Percentiles rank a stretch among this genome's conserved stretches.
phyloP scores from a whole-genome alignment of 106 monocot genomes.

The Dioscorea zingiberensis region DNA sequence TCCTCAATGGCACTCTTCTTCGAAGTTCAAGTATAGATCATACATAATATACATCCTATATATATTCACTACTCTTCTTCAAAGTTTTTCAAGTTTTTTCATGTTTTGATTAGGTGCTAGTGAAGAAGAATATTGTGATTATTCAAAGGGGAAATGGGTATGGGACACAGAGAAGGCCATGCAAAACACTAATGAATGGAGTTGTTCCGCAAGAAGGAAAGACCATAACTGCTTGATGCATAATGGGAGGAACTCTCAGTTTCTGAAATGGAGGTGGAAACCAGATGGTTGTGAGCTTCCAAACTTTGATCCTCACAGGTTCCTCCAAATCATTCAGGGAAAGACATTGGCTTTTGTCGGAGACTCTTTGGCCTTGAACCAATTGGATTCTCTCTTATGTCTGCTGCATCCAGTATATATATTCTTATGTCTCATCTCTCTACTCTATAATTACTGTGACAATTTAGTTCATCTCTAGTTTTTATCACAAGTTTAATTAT shows the following conservation, averaged over 20 bases:
- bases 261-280: conserved; percentile 3
- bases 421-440: too few species aligned
- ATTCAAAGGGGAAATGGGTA: not conserved
- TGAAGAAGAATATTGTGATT: conserved; percentile 1
- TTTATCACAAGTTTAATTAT: too few species aligned
- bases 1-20: too few species aligned
- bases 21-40: too few species aligned
- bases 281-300: conserved; percentile 1
- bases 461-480: too few species aligned
- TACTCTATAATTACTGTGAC: too few species aligned
- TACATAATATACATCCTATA: too few species aligned
- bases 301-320: not conserved
- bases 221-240: not conserved
- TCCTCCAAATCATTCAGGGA: not conserved
- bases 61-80: too few species aligned
- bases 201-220: not conserved
- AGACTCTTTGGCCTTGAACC: not conserved
- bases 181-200: not conserved
- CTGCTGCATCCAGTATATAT: conserved; percentile 29
- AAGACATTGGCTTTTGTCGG: not conserved
- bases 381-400: conserved; percentile 25
- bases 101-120: not conserved
- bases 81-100: too few species aligned
- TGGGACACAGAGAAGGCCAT: not conserved
- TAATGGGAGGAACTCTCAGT: not conserved